phyloP scores from a whole-genome alignment of 768 basidiomycete species.

The Boletellus ananas region DNA sequence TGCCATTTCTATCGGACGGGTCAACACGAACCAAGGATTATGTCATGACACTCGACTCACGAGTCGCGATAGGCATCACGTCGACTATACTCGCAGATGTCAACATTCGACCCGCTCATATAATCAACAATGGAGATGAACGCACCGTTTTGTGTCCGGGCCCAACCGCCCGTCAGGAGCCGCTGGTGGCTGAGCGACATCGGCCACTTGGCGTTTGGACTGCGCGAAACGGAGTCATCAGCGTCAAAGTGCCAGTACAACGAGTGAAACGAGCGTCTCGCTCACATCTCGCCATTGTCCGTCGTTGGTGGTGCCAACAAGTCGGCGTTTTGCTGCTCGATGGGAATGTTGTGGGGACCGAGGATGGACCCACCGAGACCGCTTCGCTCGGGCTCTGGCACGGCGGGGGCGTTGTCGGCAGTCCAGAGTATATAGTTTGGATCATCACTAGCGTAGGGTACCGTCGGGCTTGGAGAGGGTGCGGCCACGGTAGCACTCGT shows the following conservation, averaged over 20 bases:
- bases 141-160: slow-evolving; percentile 52
- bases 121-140: background rate
- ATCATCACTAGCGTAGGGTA: slow-evolving; percentile 37
- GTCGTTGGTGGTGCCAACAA: slow-evolving; percentile 55
- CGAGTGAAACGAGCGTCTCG: background rate
- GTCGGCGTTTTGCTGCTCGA: slow-evolving; percentile 57
- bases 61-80: slow-evolving; percentile 36
- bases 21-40: background rate
- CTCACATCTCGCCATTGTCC: slow-evolving; percentile 49
- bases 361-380: slow-evolving; percentile 43
- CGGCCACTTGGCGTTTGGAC: slow-evolving; percentile 54
- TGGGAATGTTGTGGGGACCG: slow-evolving; percentile 51
- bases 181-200: slow-evolving; percentile 55
- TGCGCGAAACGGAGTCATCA: slow-evolving; percentile 1
- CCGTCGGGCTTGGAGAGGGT: slow-evolving; percentile 36
- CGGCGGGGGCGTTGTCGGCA: slow-evolving; percentile 11
- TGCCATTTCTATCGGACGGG: slow-evolving; percentile 7
- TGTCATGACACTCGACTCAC: slow-evolving; percentile 16
- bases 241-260: background rate
- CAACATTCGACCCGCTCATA: background rate
- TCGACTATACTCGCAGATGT: slow-evolving; percentile 20
- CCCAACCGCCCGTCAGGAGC: slow-evolving; percentile 57
- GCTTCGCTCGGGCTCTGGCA: slow-evolving; percentile 41
- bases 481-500: slow-evolving; percentile 17
- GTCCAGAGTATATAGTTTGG: slow-evolving; percentile 42